Evolutionary conservation across 2,329 filamentous ascomycete genomes (phyloP), one percentile per base, ranked within the genome.

Genomic region (Penicillium italicum): DNA sequence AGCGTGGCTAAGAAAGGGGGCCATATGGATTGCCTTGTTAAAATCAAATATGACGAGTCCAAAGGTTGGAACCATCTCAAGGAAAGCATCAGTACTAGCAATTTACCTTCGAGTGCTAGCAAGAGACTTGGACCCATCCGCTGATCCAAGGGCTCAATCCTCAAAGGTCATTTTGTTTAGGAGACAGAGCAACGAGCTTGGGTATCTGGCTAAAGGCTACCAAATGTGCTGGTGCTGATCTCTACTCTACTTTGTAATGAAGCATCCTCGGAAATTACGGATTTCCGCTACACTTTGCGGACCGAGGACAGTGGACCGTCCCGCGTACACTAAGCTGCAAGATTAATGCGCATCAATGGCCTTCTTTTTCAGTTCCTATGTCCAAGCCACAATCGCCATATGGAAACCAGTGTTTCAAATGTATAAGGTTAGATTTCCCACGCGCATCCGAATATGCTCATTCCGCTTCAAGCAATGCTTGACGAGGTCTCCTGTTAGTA

Each of bases 321-420:
- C 48, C 53, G 43, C 49, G 47, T 56, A 47, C 48, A 43, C 40
- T 54, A 50, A 53, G 41, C 55, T 63, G 57, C 46, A 40, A 40
- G 31, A 51, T 50, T 22, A n/a, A 47, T 12, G 18, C 24, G 7
- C 47, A 38, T 24, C 37, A 28, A 20, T 37, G n/a, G 12, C n/a
- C 24, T 51, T 41, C 24, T 5, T 36, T 40, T 34, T 31, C 16
- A 12, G 10, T 8, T 20, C 26, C 44, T 5, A 36, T 10, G 30
- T 14, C 26, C 16, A 56, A 63, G 56, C 61, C 59, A 63, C 61
- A 48, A 16, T 53, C 36, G 61, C 62, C 61, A 62, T 63, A 63
- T 63, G 57, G 59, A 31, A 53, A 12, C 49, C 47, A 34, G 38
- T 50, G 61, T 63, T 63, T 62, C 61, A 62, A 59, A 56, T 55